phyloP scores from a whole-genome alignment of 2,329 filamentous ascomycete species.

The Trichoderma hamatum region DNA sequence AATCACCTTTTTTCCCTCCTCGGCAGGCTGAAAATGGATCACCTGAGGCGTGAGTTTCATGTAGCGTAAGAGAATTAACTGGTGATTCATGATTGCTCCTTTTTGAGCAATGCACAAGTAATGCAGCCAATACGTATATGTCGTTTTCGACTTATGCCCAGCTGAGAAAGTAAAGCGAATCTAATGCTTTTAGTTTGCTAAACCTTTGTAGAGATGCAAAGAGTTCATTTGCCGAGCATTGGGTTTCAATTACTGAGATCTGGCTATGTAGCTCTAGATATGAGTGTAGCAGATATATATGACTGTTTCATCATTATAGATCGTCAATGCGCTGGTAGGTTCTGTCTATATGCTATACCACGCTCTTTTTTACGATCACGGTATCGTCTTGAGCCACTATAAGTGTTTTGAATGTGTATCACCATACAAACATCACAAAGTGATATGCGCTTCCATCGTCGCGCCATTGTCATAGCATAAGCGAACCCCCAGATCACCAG shows the following conservation, averaged over 20 bases:
- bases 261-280: background rate
- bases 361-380: background rate
- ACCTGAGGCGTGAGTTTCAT: constrained; percentile 7
- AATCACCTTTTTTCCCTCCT: background rate
- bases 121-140: background rate
- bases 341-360: background rate
- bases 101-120: background rate
- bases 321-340: background rate
- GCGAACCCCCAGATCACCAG: background rate
- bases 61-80: background rate
- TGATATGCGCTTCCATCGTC: background rate
- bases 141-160: background rate
- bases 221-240: background rate
- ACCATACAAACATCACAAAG: background rate
- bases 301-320: background rate
- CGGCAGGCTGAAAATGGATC: background rate
- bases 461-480: background rate
- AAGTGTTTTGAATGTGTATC: constrained; percentile 10
- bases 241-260: background rate
- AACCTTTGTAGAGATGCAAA: background rate
- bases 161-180: background rate
- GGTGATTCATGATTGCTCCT: background rate
- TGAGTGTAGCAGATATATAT: background rate
- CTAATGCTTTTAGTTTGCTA: background rate
- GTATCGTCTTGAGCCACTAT: background rate